phyloP scores from a whole-genome alignment of 2,329 filamentous ascomycete genomes.

The Fusarium sp. region DNA sequence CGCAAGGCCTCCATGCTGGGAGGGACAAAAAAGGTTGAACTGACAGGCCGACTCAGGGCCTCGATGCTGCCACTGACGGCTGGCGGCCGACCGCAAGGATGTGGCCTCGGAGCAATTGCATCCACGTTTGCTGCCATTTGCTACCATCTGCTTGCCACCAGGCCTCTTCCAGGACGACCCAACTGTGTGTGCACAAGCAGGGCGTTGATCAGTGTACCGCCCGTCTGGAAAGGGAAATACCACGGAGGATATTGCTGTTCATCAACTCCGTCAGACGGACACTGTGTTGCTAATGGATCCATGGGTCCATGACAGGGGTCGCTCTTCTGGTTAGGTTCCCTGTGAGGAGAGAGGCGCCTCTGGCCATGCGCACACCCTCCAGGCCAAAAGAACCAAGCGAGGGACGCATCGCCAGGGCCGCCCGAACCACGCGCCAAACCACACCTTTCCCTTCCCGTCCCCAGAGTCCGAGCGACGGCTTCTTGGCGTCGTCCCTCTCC shows the following conservation, averaged over 20 bases:
- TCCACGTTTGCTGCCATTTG: neutral
- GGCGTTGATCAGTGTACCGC: slow-evolving; percentile 16
- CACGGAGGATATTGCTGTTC: slow-evolving; percentile 23
- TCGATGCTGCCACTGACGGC: neutral
- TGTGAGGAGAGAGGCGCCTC: slow-evolving; percentile 23
- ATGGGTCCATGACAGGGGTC: slow-evolving; percentile 18
- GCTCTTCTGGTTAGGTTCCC: slow-evolving; percentile 32
- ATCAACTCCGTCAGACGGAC: slow-evolving; percentile 29
- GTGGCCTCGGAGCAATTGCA: neutral
- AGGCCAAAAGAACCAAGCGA: slow-evolving; percentile 33
- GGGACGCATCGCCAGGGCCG: neutral
- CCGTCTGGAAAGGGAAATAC: slow-evolving; percentile 38
- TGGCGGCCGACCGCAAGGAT: neutral
- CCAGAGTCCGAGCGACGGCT: slow-evolving; percentile 36
- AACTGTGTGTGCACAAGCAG: neutral
- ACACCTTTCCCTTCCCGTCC: slow-evolving; percentile 42
- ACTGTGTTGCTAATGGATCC: slow-evolving; percentile 19
- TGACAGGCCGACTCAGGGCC: slow-evolving; percentile 1
- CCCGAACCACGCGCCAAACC: slow-evolving; percentile 16
- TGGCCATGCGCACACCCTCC: slow-evolving; percentile 14
- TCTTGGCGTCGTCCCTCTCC: slow-evolving; percentile 33
- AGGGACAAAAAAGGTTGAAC: neutral
- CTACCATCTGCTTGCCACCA: neutral
- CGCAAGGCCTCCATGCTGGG: neutral
- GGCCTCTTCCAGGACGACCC: neutral